Evolutionary conservation across 1,284 basidiomycete species (phyloP).

Genomic region (Laetiporus sulphureus): DNA sequence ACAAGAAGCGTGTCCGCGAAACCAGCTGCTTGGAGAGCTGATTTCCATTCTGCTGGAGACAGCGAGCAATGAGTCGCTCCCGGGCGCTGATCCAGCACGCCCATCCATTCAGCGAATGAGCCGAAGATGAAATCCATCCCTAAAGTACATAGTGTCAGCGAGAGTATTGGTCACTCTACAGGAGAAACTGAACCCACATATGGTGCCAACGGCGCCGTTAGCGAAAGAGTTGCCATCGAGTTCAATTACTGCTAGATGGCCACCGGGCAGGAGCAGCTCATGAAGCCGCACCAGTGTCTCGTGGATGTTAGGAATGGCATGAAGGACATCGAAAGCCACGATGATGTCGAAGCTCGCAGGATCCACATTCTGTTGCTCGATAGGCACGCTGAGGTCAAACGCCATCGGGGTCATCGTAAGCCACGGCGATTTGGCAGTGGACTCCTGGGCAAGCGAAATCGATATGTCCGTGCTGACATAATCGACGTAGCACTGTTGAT

Average conservation of each 20-base stretch:
- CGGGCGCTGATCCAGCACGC: conserved; percentile 8
- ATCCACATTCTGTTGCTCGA: conserved; percentile 14
- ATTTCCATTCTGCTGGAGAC: conserved; percentile 7
- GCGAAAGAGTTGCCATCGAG: conserved; percentile 13
- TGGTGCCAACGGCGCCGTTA: conserved; percentile 2
- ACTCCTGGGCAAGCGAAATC: conserved; percentile 15
- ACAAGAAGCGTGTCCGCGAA: conserved; percentile 3
- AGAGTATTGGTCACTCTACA: background rate
- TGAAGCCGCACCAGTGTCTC: conserved; percentile 10
- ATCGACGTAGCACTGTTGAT: conserved; percentile 13
- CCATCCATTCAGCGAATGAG: conserved; percentile 14
- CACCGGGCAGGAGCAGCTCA: conserved; percentile 16
- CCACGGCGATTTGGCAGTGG: conserved; percentile 14
- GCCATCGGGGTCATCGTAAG: conserved; percentile 13
- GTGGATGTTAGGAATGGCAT: conserved; percentile 11
- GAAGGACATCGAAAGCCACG: conserved; percentile 17
- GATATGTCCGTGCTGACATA: conserved; percentile 18
- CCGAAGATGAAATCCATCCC: conserved; percentile 16
- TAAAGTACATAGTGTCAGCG: background rate
- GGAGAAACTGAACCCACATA: conserved; percentile 5
- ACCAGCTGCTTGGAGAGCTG: conserved; percentile 1
- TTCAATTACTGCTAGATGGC: conserved; percentile 13
- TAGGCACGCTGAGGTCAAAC: conserved; percentile 14
- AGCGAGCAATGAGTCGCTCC: conserved; percentile 12
- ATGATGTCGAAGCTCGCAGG: conserved; percentile 19